phyloP scores from a whole-genome alignment of 805 yeast species.

The Kodamaea leandrae region DNA sequence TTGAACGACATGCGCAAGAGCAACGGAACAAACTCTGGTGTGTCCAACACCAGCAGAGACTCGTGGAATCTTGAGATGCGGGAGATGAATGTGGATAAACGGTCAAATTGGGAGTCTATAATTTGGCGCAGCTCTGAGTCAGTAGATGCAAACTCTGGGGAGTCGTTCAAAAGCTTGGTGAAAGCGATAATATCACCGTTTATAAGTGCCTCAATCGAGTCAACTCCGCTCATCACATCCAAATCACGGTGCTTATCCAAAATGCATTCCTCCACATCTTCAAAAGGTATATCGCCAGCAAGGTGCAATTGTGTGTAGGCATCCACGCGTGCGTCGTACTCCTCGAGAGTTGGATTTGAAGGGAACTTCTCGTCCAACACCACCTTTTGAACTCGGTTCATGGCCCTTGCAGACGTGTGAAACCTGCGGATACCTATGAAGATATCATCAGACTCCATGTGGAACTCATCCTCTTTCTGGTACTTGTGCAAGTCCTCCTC shows the following conservation, averaged over 20 bases:
- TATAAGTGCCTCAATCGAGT: too few relatives aligned
- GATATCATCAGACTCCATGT: constrained; percentile 21
- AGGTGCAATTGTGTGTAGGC: constrained; percentile 29
- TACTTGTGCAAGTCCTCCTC: constrained; percentile 35
- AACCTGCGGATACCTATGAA: constrained; percentile 24
- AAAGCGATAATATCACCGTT: constrained; percentile 28
- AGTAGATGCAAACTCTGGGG: constrained; percentile 19
- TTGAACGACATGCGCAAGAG: constrained; percentile 32
- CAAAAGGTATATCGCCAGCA: constrained; percentile 23
- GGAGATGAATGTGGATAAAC: constrained; percentile 28
- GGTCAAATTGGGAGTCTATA: constrained; percentile 22
- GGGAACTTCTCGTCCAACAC: constrained; percentile 16
- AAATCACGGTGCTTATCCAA: constrained; percentile 26
- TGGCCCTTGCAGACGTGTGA: constrained; percentile 33
- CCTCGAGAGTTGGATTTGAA: constrained; percentile 10
- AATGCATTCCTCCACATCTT: constrained; percentile 22
- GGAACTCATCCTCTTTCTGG: constrained; percentile 16
- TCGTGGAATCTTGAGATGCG: constrained; percentile 21
- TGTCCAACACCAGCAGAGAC: neutral
- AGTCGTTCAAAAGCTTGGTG: constrained; percentile 32
- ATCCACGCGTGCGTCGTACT: constrained; percentile 14
- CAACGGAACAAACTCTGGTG: constrained; percentile 28
- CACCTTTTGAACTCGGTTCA: constrained; percentile 3
- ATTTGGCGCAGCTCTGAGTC: constrained; percentile 9
- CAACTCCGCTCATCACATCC: constrained; percentile 1